phyloP scores from a whole-genome alignment of 1,139 yeast species.

The Waltiozyma sp. region DNA sequence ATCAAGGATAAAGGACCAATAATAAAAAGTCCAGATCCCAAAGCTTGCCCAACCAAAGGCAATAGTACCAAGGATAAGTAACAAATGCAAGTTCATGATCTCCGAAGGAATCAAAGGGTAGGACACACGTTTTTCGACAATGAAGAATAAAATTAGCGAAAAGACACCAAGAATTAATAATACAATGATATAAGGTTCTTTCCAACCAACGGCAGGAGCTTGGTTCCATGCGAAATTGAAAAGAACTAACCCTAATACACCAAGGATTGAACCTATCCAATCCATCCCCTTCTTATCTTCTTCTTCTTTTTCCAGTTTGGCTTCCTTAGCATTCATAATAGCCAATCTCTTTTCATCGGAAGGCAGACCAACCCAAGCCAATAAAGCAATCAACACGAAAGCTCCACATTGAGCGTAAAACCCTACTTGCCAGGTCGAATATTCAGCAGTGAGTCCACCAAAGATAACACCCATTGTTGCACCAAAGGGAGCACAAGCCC shows the following conservation, averaged over 20 bases:
- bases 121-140: conserved; percentile 20
- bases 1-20: conserved; percentile 29
- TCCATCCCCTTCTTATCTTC: conserved; percentile 24
- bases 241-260: conserved; percentile 36
- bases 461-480: conserved; percentile 39
- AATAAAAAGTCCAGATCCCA: conserved; percentile 37
- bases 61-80: conserved; percentile 25
- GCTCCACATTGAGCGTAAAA: conserved; percentile 35
- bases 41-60: conserved; percentile 49
- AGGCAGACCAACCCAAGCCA: conserved; percentile 29
- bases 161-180: conserved; percentile 32
- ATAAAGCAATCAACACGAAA: conserved; percentile 22
- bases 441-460: conserved; percentile 35
- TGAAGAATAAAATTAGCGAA: conserved; percentile 21
- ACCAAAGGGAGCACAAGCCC: conserved; percentile 47
- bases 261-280: conserved; percentile 33
- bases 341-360: conserved; percentile 11
- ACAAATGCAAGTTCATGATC: conserved; percentile 24
- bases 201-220: conserved; percentile 45
- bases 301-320: conserved; percentile 1
- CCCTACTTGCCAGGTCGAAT: conserved; percentile 42
- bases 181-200: conserved; percentile 32
- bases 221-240: conserved; percentile 45
- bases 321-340: conserved; percentile 3
- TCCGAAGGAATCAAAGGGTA: conserved; percentile 37